phyloP scores from a whole-genome alignment of 139 green algal species.

The Closterium sp. region DNA sequence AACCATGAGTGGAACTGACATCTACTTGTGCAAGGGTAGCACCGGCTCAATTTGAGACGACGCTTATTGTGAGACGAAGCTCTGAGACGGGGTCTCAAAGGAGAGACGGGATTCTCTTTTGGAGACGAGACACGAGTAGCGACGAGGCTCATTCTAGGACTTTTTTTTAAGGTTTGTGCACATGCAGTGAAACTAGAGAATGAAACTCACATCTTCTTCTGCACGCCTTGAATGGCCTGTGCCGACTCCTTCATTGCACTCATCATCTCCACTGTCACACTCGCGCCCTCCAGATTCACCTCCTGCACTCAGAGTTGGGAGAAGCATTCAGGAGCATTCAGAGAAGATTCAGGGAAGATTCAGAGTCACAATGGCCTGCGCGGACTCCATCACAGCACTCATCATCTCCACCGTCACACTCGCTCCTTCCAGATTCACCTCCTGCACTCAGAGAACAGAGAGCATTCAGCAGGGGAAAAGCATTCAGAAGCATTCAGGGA shows the following conservation, averaged over 20 bases:
- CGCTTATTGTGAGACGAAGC: too few species aligned
- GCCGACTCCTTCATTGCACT: conserved; percentile 47
- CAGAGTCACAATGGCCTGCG: background rate
- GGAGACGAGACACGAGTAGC: too few species aligned
- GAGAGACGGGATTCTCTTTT: too few species aligned
- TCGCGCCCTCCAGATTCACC: conserved; percentile 86
- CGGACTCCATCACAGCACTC: conserved; percentile 51
- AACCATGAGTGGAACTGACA: background rate
- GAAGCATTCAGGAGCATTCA: too few species aligned
- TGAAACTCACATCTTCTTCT: conserved; percentile 45
- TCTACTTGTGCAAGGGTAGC: conserved; percentile 39
- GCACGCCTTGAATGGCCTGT: conserved; percentile 47
- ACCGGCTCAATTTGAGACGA: too few species aligned
- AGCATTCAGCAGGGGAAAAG: too few species aligned
- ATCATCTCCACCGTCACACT: conserved; percentile 41
- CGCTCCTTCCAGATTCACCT: too few species aligned
- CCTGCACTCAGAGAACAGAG: too few species aligned
- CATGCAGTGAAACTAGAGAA: too few species aligned
- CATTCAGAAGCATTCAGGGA: too few species aligned
- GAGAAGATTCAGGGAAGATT: background rate
- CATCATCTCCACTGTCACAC: conserved; percentile 82
- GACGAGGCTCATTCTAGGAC: background rate
- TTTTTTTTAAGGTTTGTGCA: too few species aligned
- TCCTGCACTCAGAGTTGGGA: conserved; percentile 63
- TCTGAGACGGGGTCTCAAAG: too few species aligned